Base-by-base conservation (phyloP, 805 yeast species). In the Metschnikowia gruessii region DNA sequence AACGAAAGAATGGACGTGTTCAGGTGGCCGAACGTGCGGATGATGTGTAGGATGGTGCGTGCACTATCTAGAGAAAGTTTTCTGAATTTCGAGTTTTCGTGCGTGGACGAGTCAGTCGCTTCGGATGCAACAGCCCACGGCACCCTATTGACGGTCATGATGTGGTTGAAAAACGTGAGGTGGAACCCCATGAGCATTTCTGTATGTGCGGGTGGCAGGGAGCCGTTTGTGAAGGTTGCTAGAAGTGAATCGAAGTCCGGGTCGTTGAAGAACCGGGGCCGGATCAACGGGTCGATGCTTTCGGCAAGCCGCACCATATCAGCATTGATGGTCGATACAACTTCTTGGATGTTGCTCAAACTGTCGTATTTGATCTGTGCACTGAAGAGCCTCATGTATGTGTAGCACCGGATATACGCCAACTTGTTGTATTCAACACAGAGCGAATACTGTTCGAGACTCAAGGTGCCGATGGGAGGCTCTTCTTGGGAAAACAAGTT, bases 131-230 rank as follows among this genome's bases (percentile, higher is more conserved):
- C 50, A 22, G 59, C 53, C 40, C 60, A 59, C 1, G 72, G 70
- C 16, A 68, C 54, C 22, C 73, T 48, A 51, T 71, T 71, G 40
- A 70, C 58, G 18, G 64, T 58, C 70, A 69, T 62, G 41, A 69
- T 49, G 43, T 71, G 75, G 29, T 61, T 50, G 46, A 70, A 68
- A 52, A 45, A 71, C 1, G 65, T 54, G 36, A 69, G 56, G 34
- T 66, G 69, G 15, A 62, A 49, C 1, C 57, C 52, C 22, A 66
- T 40, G 12, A 57, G 29, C 42, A 47, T 40, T 13, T 43, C 51
- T 21, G 26, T 13, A 21, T 36, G 41, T 13, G 32, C 39, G 5
- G 30, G 22, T 30, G 11, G 28, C 16, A 16, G 11, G 3, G 7
- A 19, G 7, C 37, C 37, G 13, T 29, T 43, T 2, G 37, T 45